Evolutionary conservation across 306 rosid genomes (phyloP).

Genomic region (Pterocarpus macrocarpus): DNA sequence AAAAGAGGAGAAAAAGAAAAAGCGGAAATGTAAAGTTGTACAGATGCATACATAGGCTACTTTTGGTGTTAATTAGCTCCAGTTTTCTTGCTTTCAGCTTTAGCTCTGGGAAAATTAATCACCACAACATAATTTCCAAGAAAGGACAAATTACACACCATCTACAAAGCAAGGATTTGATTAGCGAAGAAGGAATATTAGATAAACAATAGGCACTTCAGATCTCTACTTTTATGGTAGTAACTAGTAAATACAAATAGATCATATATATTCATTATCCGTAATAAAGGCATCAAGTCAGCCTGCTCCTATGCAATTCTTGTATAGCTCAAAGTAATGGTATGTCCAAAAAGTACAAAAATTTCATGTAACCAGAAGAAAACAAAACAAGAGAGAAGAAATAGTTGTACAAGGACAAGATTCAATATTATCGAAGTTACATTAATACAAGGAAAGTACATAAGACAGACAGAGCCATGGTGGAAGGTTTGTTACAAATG

Average conservation of each 20-base stretch:
- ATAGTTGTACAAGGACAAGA: not conserved
- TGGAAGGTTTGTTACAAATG: not conserved
- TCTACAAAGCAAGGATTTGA: not conserved
- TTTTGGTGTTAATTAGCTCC: slow-evolving; percentile 19
- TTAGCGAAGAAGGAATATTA: not conserved
- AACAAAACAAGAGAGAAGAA: not conserved
- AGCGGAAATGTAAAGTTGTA: not conserved
- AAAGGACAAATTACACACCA: not conserved
- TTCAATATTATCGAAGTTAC: not conserved
- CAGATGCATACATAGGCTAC: not conserved
- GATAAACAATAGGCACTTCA: not conserved
- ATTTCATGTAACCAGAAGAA: not conserved
- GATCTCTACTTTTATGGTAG: not conserved
- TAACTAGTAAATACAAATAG: not conserved
- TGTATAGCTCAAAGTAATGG: not conserved
- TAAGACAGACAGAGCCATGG: not conserved
- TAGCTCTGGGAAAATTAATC: not conserved
- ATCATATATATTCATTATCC: not conserved
- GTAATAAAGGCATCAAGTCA: not conserved
- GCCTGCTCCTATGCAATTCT: not conserved
- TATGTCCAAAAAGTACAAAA: not conserved
- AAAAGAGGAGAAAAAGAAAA: not conserved
- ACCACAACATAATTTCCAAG: not conserved
- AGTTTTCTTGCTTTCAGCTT: slow-evolving; percentile 15
- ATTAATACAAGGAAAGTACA: not conserved